Evolutionary conservation across 768 basidiomycete genomes (phyloP).

Genomic region (Neoboletus magnificus): DNA sequence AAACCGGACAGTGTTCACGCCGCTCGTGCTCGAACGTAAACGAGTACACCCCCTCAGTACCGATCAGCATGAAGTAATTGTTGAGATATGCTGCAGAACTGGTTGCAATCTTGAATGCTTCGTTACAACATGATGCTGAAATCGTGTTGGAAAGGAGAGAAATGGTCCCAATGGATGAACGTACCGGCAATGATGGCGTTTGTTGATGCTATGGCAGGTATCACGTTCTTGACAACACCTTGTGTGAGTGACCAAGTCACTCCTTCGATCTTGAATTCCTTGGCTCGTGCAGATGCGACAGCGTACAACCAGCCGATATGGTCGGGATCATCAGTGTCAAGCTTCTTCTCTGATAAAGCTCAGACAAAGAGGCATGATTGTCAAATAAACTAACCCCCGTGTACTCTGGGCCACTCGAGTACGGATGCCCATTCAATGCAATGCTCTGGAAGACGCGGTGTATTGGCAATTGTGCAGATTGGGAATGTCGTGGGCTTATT

Average conservation of each 20-base stretch:
- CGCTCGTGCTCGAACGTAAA: slow-evolving; percentile 96
- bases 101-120: slow-evolving; percentile 98
- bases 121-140: slow-evolving; percentile 93
- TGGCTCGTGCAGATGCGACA: slow-evolving; percentile 75
- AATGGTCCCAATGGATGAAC: slow-evolving; percentile 12
- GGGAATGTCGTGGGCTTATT: slow-evolving; percentile 97
- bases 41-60: slow-evolving; percentile 94
- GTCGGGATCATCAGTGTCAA: slow-evolving; percentile 97
- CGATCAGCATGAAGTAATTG: slow-evolving; percentile 98
- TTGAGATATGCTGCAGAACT: slow-evolving; percentile 91
- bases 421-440: slow-evolving; percentile 99
- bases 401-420: slow-evolving; percentile 94
- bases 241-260: slow-evolving; percentile 98
- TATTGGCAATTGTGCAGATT: slow-evolving; percentile 98
- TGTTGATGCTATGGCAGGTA: slow-evolving; percentile 97
- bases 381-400: slow-evolving; percentile 58
- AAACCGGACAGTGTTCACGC: slow-evolving; percentile 92
- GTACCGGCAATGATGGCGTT: slow-evolving; percentile 96
- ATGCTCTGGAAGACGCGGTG: slow-evolving; percentile 95
- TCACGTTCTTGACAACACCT: slow-evolving; percentile 99
- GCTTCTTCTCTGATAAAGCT: slow-evolving; percentile 65
- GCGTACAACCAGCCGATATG: slow-evolving; percentile 93
- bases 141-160: slow-evolving; percentile 1
- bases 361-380: neutral
- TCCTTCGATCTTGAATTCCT: slow-evolving; percentile 95